Base-by-base conservation (phyloP, 495 filamentous ascomycete genomes). In the Amniculicola lignicola region DNA sequence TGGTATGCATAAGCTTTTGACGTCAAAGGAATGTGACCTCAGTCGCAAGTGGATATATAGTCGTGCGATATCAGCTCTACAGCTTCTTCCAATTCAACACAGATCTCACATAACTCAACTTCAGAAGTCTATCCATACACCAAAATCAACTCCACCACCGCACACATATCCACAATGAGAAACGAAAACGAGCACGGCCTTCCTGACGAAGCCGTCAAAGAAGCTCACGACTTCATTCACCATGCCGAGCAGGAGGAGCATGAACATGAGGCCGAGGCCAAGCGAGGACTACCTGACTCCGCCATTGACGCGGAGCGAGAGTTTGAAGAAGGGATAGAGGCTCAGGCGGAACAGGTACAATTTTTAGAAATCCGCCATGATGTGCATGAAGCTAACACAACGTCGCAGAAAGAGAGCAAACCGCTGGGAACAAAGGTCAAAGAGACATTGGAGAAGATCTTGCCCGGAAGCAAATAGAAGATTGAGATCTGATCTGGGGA, bases 181-280 rank as follows among this genome's bases (percentile, higher is more conserved):
- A 12, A 9, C 37, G 37, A 40, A 40, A 40, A 40, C 16, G 6
- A 9, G 7, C 7, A 18, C 16, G 37, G 37, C 37, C 37, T 40
- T 18, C 9, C 7, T 6, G 37, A 40, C 37, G 9, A 40, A 19
- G 7, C 37, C 10, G 16, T 40, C 6, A 40, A 40, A 18, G 37
- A 40, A 19, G 37, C 37, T 9, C 37, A 40, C 37, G 37, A 40
- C 37, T 40, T 40, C 37, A 40, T 40, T 6, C 37, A 40, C 16
- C 37, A 40, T 19, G 37, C 37, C 37, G 37, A 40, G 10, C 16
- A 9, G 19, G 16, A 10, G 16, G 10, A 40, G 37, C 37, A 40
- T 19, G 37, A 40, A 18, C 37, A 40, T 18, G 37, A 40, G 6
- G 37, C 37, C 6, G 37, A 40, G 16, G 16, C 37, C 9, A 40